Conservation (phyloP, 2,329 filamentous ascomycete species). For the Paecilomyces sp. region DNA sequence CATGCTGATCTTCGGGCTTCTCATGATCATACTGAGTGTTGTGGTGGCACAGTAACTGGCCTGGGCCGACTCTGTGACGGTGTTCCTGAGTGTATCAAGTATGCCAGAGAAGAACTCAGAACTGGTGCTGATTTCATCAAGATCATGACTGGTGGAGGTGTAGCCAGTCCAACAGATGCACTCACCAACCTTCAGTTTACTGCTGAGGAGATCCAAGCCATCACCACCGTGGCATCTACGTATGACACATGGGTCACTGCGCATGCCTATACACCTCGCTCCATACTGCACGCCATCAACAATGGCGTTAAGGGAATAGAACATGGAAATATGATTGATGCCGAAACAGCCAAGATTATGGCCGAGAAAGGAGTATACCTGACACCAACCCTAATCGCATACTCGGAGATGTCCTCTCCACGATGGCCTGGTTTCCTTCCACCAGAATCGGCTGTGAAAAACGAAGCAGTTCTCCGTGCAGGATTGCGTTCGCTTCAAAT, state of each 20-base stretch:
- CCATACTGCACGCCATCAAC: conserved; percentile 49
- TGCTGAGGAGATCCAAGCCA: conserved; percentile 48
- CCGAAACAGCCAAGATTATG: conserved; percentile 44
- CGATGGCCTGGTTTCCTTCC: conserved; percentile 19
- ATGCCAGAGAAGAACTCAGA: conserved; percentile 48
- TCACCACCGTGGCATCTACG: conserved; percentile 44
- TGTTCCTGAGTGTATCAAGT: conserved; percentile 47
- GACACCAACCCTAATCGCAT: conserved; percentile 50
- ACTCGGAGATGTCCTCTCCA: conserved; percentile 41
- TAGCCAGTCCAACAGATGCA: conserved; percentile 49
- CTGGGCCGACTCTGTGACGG: conserved; percentile 46
- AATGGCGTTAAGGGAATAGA: conserved; percentile 53
- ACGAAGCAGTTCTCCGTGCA: conserved; percentile 40
- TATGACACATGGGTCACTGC: conserved; percentile 49
- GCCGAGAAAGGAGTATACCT: conserved; percentile 42
- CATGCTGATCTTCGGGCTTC: conserved; percentile 46
- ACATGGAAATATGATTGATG: conserved; percentile 41
- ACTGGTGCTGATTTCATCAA: conserved; percentile 56
- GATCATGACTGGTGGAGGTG: conserved; percentile 54
- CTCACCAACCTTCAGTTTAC: conserved; percentile 52
- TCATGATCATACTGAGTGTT: conserved; percentile 38
- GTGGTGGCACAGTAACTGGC: conserved; percentile 34
- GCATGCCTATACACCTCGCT: conserved; percentile 50
- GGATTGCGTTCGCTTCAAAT: conserved; percentile 44
- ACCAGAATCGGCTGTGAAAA: conserved; percentile 41